phyloP scores from a whole-genome alignment of 2,329 filamentous ascomycete species.

The Aspergillus brasiliensis region DNA sequence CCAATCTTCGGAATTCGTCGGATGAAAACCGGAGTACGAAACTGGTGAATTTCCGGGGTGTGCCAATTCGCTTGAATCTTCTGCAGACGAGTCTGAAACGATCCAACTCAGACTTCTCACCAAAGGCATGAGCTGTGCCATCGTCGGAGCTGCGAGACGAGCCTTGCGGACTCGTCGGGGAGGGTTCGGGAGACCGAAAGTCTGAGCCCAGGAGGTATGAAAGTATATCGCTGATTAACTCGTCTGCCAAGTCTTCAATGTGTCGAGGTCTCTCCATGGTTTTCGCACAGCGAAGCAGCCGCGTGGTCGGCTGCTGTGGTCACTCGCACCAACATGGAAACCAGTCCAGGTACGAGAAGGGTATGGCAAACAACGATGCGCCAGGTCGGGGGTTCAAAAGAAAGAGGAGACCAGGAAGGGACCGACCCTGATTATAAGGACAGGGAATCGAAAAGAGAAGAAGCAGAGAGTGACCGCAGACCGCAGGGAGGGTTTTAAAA shows the following conservation, averaged over 20 bases:
- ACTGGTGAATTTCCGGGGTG: slow-evolving; percentile 41
- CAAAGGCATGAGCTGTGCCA: slow-evolving; percentile 17
- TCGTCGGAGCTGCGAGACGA: slow-evolving; percentile 12
- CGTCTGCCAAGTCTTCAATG: slow-evolving; percentile 40
- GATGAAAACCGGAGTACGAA: slow-evolving; percentile 41
- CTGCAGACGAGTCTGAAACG: slow-evolving; percentile 45
- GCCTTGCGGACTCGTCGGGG: slow-evolving; percentile 12
- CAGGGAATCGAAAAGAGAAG: slow-evolving; percentile 8
- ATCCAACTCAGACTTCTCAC: slow-evolving; percentile 41
- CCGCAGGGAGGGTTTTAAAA: slow-evolving; percentile 14
- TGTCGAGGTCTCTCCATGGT: slow-evolving; percentile 36
- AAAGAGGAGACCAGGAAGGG: slow-evolving; percentile 11
- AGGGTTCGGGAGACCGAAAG: slow-evolving; percentile 14
- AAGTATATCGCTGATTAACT: slow-evolving; percentile 38
- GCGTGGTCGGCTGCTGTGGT: slow-evolving; percentile 33
- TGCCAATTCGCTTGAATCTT: slow-evolving; percentile 44
- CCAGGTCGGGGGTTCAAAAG: background rate
- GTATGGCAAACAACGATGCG: slow-evolving; percentile 3
- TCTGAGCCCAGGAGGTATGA: slow-evolving; percentile 31
- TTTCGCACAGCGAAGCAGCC: slow-evolving; percentile 33
- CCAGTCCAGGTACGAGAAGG: slow-evolving; percentile 11
- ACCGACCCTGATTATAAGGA: slow-evolving; percentile 2
- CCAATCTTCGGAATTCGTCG: slow-evolving; percentile 37
- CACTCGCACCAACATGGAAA: slow-evolving; percentile 38
- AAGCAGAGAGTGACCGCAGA: slow-evolving; percentile 19